Percentiles rank a stretch among this genome's conserved stretches.
Evolutionary conservation across 2,329 filamentous ascomycete genomes (phyloP).

Genomic region (Nigrospora osmanthi): DNA sequence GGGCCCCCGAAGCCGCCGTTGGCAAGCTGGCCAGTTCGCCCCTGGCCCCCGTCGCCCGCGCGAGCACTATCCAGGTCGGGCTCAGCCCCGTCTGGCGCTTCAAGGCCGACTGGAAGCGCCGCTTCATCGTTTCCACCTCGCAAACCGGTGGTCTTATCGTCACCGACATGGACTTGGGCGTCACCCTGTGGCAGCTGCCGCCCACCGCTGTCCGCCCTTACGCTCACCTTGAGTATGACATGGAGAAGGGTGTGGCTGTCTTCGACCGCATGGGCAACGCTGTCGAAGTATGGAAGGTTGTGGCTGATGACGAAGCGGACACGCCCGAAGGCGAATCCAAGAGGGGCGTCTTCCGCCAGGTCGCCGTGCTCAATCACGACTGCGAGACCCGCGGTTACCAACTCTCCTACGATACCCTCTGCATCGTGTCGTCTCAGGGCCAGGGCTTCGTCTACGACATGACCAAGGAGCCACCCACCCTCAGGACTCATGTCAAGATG

Average conservation of each 20-base stretch:
- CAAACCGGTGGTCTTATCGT: slow-evolving; percentile 35
- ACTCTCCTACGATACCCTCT: slow-evolving; percentile 31
- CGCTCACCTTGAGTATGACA: slow-evolving; percentile 37
- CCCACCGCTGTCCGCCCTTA: slow-evolving; percentile 27
- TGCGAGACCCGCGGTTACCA: slow-evolving; percentile 36
- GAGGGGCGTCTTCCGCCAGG: slow-evolving; percentile 20
- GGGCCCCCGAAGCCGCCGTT: slow-evolving; percentile 24
- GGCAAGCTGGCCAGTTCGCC: slow-evolving; percentile 11
- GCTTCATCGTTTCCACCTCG: slow-evolving; percentile 34
- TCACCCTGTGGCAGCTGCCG: slow-evolving; percentile 24
- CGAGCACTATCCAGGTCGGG: slow-evolving; percentile 30
- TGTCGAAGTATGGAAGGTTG: slow-evolving; percentile 32
- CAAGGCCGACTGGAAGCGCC: slow-evolving; percentile 34
- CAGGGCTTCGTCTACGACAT: slow-evolving; percentile 37
- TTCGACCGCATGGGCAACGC: slow-evolving; percentile 35
- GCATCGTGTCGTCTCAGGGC: slow-evolving; percentile 34
- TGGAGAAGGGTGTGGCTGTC: slow-evolving; percentile 34
- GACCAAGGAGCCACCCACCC: slow-evolving; percentile 18
- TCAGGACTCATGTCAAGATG: slow-evolving; percentile 27
- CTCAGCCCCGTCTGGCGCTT: slow-evolving; percentile 35
- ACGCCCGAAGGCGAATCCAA: slow-evolving; percentile 22
- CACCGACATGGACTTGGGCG: slow-evolving; percentile 35
- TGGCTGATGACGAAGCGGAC: slow-evolving; percentile 17
- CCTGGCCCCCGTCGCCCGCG: slow-evolving; percentile 22
- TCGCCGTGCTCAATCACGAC: slow-evolving; percentile 31